phyloP scores from a whole-genome alignment of 768 basidiomycete genomes.

The Chiua virens region DNA sequence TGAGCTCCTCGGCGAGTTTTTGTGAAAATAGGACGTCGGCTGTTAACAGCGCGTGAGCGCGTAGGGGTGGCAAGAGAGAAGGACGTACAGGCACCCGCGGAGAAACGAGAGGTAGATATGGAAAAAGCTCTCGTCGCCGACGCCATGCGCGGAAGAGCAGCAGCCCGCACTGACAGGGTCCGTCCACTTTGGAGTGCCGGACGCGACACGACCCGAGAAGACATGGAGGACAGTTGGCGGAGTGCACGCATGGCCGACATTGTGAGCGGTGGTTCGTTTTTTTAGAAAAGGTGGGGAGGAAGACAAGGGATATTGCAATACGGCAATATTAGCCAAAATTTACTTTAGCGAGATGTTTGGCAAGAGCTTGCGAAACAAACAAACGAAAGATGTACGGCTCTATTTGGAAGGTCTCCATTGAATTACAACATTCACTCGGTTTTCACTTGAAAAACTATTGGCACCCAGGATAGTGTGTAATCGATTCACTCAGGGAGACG shows the following conservation, averaged over 20 bases:
- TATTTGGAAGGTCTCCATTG: too few species aligned
- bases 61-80: neutral
- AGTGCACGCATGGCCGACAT: constrained; percentile 69
- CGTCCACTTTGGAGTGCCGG: constrained; percentile 25
- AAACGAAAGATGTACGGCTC: constrained; percentile 6
- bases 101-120: constrained; percentile 36
- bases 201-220: constrained; percentile 37
- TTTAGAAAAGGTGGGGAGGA: neutral
- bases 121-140: constrained; percentile 42
- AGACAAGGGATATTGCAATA: neutral
- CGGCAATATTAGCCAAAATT: too few species aligned
- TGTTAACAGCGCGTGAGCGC: constrained; percentile 22
- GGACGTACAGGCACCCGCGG: constrained; percentile 44
- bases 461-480: too few species aligned
- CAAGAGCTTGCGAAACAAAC: constrained; percentile 33
- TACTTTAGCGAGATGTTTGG: constrained; percentile 24
- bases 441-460: neutral
- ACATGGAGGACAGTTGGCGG: constrained; percentile 51
- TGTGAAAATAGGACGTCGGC: constrained; percentile 75
- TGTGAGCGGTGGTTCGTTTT: neutral
- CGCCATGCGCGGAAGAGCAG: constrained; percentile 11
- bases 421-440: neutral
- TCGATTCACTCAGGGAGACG: too few species aligned
- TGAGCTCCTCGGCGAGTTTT: constrained; percentile 79
- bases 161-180: constrained; percentile 12